Evolutionary conservation across 1,284 basidiomycete genomes (phyloP).

Genomic region (Phellinidium pouzarii): DNA sequence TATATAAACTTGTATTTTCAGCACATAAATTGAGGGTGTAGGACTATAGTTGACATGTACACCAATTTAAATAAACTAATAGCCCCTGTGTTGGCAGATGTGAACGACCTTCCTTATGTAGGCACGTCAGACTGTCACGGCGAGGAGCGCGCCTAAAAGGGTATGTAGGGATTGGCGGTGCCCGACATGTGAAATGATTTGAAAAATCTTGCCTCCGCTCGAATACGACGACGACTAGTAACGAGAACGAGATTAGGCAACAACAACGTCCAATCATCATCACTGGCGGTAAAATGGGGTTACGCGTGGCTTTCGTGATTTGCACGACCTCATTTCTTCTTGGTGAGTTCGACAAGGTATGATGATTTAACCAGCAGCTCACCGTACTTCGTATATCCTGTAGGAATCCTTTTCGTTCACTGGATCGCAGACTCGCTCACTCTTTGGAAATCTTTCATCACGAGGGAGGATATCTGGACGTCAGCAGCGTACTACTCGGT

Average conservation of each 20-base stretch:
- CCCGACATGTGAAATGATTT: conserved; percentile 36
- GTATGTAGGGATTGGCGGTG: not conserved
- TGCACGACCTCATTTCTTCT: conserved; percentile 73
- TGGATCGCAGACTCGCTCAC: conserved; percentile 84
- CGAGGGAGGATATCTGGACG: conserved; percentile 71
- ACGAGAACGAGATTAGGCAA: too few species aligned
- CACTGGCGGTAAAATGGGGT: conserved; percentile 40
- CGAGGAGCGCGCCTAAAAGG: not conserved
- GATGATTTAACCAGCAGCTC: not conserved
- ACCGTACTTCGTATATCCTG: not conserved
- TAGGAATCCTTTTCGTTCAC: conserved; percentile 75
- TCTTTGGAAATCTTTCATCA: conserved; percentile 75
- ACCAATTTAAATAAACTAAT: too few species aligned
- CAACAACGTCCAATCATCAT: not conserved
- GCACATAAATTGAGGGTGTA: too few species aligned
- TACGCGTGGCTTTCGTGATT: conserved; percentile 63
- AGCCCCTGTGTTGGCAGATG: too few species aligned
- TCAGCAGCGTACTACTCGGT: conserved; percentile 74
- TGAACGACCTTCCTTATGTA: too few species aligned
- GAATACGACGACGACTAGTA: not conserved
- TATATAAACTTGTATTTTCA: too few species aligned
- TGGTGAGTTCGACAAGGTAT: conserved; percentile 34
- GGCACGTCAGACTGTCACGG: too few species aligned
- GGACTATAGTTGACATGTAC: too few species aligned
- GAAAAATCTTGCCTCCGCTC: not conserved